Base-by-base conservation (phyloP, 306 rosid genomes). In the Prosopis cineraria region DNA sequence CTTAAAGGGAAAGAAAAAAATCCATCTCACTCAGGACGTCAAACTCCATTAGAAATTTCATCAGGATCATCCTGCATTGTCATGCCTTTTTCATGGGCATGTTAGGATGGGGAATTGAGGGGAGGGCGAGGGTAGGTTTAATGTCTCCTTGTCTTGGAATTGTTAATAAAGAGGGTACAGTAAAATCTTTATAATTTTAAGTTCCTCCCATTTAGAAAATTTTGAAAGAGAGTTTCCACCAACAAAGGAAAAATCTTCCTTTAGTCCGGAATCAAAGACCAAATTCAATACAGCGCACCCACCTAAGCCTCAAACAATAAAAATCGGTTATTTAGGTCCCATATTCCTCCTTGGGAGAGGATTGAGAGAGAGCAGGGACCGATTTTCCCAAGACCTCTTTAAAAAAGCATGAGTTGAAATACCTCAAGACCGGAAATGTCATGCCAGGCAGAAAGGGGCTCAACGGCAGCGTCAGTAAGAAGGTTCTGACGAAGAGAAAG, bases 401-500 rank as follows among this genome's bases (percentile, higher is more conserved):
- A 25, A 34, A 50, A 68, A 41, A 25, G 17, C 16, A 72, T 67
- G 63, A 79, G 30, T 14, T 3, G 11, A 20, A 8, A 7, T 82
- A 89, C 98, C 94, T 91, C 88, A 56, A 96, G 91, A 39, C 76
- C 83, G 27, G 92, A 83, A 27, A 95, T 75, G 7, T 85, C 73
- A 71, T 77, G 81, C 96, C 97, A 91, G 48, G 80, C 33, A 63
- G 99, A 96, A 53, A 95, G 85, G 17, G 91, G 93, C 2, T 60
- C 84, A 19, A 89, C 86, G 65, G 94, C 91, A 50, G 74, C 68
- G 62, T 96, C 97, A 1, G 84, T 77, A 75, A 96, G 27, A 67
- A 93, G 97, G 87, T 96, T 93, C 59, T 96, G 98, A 30, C 97
- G 98, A 52, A 93, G 74, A 7, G 97, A 96, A 16, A 96, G 94